These are phyloP conservation scores for Pulveroboletus ravenelii DNA, from an alignment of 768 basidiomycete genomes.

Conservation along the genomic window DNA sequence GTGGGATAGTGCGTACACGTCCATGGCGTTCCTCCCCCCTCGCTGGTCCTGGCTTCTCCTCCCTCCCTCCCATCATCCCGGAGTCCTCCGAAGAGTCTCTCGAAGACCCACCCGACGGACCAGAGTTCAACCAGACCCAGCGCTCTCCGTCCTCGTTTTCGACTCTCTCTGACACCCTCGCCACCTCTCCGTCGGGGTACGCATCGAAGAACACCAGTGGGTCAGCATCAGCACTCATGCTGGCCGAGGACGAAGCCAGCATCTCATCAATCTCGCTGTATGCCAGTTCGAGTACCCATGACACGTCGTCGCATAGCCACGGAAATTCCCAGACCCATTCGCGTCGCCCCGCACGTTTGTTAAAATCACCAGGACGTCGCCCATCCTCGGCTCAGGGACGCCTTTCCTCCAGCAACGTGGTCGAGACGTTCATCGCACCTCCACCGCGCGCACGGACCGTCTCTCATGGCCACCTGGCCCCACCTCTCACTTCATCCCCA, in stretches of 20 bases:
- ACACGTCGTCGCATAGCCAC: conserved; percentile 20
- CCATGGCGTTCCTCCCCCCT: conserved; percentile 31
- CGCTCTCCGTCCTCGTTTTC: conserved; percentile 14
- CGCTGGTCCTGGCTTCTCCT: conserved; percentile 24
- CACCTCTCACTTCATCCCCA: background rate
- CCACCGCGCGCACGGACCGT: conserved; percentile 22
- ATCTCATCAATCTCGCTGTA: conserved; percentile 20
- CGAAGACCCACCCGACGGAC: background rate
- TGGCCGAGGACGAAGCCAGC: conserved; percentile 17
- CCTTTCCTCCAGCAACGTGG: background rate
- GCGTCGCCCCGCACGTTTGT: conserved; percentile 5
- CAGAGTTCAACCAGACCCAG: background rate
- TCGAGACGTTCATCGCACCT: conserved; percentile 3
- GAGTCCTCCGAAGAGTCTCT: conserved; percentile 20
- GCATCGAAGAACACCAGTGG: conserved; percentile 12
- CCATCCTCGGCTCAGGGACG: conserved; percentile 5
- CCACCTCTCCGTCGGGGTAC: conserved; percentile 13
- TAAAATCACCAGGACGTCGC: conserved; percentile 11
- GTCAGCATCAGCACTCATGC: conserved; percentile 2
- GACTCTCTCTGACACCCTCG: conserved; percentile 11
- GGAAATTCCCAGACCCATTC: background rate
- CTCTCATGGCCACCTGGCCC: conserved; percentile 9
- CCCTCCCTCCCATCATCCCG: conserved; percentile 19
- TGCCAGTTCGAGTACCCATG: conserved; percentile 6
- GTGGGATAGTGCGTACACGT: conserved; percentile 15